Conservation (phyloP, 1,284 basidiomycete genomes). For the Thecaphora frezii region DNA sequence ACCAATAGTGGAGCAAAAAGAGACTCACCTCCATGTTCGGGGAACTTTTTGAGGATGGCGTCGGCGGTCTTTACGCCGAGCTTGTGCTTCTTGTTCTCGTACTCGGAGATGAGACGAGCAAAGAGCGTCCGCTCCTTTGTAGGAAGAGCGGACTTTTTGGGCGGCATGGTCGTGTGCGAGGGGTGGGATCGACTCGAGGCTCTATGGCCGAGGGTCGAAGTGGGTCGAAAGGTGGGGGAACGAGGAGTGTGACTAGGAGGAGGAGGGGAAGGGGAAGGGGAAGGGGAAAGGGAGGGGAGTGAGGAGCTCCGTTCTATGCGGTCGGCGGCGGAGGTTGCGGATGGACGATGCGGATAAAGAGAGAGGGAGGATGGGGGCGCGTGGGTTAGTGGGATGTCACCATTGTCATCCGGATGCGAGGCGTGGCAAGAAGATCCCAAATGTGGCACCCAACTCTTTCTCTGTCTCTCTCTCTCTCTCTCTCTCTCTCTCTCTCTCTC, state of each 20-base stretch:
- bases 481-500: neutral
- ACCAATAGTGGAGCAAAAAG: neutral
- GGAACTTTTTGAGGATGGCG: constrained; percentile 89
- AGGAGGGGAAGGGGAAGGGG: neutral
- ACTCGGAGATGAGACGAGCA: constrained; percentile 74
- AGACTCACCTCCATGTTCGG: constrained; percentile 74
- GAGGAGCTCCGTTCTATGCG: too few relatives aligned
- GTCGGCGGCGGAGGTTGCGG: too few relatives aligned
- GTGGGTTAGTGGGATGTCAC: too few relatives aligned
- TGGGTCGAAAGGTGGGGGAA: neutral
- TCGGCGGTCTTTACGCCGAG: constrained; percentile 90
- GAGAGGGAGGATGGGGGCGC: too few relatives aligned
- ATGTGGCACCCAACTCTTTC: neutral
- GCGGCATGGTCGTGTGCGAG: constrained; percentile 28
- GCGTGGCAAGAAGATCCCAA: too few relatives aligned
- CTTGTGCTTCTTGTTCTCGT: constrained; percentile 87
- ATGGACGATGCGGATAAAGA: too few relatives aligned
- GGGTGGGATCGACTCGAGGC: neutral
- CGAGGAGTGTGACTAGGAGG: neutral
- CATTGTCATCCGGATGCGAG: too few relatives aligned
- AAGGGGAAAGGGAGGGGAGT: neutral
- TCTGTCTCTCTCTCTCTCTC: neutral
- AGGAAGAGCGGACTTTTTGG: constrained; percentile 64
- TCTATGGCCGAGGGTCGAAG: neutral
- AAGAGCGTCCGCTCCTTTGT: constrained; percentile 84